These are phyloP conservation scores for Carpinus fangiana DNA, from an alignment of 306 rosid genomes.

Conservation along the genomic window DNA sequence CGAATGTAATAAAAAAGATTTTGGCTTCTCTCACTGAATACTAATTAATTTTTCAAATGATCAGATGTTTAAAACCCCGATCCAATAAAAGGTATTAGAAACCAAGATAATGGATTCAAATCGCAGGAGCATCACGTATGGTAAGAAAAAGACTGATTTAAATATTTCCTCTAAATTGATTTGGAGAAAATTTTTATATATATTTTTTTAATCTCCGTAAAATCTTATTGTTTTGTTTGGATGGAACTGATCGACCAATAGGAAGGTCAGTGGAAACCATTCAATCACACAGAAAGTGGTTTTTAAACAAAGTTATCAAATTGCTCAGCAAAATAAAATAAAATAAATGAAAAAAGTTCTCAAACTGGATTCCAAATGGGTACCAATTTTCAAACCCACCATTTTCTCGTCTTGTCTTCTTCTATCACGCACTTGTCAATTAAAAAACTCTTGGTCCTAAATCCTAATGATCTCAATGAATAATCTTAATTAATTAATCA, in stretches of 20 bases:
- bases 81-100: too few relatives aligned
- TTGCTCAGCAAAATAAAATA: too few relatives aligned
- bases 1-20: too few relatives aligned
- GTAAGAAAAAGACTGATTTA: too few relatives aligned
- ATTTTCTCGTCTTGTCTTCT: conserved; percentile 23
- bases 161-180: too few relatives aligned
- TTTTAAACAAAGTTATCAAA: not conserved
- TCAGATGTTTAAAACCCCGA: too few relatives aligned
- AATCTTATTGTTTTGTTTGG: not conserved
- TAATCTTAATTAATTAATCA: conserved; percentile 13
- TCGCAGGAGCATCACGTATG: too few relatives aligned
- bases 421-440: conserved; percentile 28
- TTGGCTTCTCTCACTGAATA: too few relatives aligned
- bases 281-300: not conserved
- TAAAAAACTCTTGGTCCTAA: not conserved
- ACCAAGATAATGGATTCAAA: too few relatives aligned
- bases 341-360: not conserved
- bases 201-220: too few relatives aligned
- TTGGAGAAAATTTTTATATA: too few relatives aligned
- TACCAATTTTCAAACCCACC: conserved; percentile 28
- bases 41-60: too few relatives aligned
- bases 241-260: not conserved
- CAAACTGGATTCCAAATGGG: conserved; percentile 5
- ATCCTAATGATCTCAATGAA: conserved; percentile 1
- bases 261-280: not conserved